These are phyloP conservation scores for Clavulina sp. DNA, from an alignment of 768 basidiomycete genomes.

Conservation along the genomic window DNA sequence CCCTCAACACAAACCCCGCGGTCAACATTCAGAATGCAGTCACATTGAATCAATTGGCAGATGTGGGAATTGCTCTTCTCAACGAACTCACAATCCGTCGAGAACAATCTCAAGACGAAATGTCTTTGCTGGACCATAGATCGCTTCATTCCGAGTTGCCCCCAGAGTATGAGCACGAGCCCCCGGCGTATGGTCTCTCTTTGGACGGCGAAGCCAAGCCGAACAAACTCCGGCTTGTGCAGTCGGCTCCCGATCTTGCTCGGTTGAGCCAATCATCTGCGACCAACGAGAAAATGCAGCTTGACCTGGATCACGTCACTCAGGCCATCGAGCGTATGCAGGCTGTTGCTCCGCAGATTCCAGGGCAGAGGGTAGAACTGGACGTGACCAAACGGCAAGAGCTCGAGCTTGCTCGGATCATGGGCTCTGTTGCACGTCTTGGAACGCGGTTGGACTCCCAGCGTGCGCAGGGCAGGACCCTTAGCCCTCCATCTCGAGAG, in stretches of 20 bases:
- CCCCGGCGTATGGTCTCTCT: neutral
- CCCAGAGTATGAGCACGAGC: constrained; percentile 10
- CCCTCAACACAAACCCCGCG: no score
- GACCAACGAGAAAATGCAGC: constrained; percentile 50
- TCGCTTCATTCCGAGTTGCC: constrained; percentile 4
- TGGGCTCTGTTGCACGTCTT: constrained; percentile 12
- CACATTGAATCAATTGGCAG: no score
- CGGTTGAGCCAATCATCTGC: neutral
- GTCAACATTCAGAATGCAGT: no score
- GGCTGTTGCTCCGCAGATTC: constrained; percentile 67
- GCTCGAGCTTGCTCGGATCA: constrained; percentile 49
- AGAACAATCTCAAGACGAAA: no score
- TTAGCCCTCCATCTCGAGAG: neutral
- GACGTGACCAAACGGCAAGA: constrained; percentile 50
- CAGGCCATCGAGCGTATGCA: constrained; percentile 84
- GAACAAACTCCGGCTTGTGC: neutral
- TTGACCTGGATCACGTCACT: constrained; percentile 73
- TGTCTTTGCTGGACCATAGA: no score
- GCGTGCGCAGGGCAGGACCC: constrained; percentile 11
- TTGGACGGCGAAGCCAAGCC: neutral
- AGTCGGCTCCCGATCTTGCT: neutral
- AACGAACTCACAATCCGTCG: no score
- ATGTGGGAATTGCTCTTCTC: no score
- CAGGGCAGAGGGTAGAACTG: constrained; percentile 86
- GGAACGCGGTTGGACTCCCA: constrained; percentile 16